Conservation (phyloP, 2,329 filamentous ascomycete species). For the Colletotrichum lentis region DNA sequence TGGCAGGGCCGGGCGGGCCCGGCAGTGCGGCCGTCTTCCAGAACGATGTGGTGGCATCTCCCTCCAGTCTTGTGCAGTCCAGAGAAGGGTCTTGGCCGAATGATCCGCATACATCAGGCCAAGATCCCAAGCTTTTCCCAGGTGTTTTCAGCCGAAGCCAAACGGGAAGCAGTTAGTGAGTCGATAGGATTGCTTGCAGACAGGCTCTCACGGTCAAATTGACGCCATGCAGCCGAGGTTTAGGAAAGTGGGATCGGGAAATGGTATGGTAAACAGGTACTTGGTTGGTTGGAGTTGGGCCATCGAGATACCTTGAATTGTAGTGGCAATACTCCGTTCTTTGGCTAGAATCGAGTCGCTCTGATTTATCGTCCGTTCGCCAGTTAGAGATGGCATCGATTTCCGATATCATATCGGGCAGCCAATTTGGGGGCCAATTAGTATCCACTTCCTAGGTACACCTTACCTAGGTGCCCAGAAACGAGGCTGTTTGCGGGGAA, state of each 20-base stretch:
- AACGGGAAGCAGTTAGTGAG: neutral
- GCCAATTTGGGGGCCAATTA: neutral
- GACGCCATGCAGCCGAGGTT: neutral
- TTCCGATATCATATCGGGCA: neutral
- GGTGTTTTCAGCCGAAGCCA: slow-evolving; percentile 67
- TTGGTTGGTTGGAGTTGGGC: neutral
- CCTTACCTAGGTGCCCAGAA: too few relatives aligned
- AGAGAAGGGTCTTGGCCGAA: slow-evolving; percentile 50
- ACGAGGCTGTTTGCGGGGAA: neutral
- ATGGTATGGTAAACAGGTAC: neutral
- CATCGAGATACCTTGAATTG: neutral
- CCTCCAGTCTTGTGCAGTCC: slow-evolving; percentile 18
- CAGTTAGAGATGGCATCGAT: neutral
- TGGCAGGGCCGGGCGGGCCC: neutral
- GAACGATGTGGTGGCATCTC: slow-evolving; percentile 30
- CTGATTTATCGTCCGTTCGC: neutral
- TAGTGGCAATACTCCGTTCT: neutral
- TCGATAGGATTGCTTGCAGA: neutral
- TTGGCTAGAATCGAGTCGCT: neutral
- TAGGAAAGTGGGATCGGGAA: neutral
- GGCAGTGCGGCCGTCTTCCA: neutral
- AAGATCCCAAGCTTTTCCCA: slow-evolving; percentile 75
- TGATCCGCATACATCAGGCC: slow-evolving; percentile 60
- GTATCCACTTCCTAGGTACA: too few relatives aligned
- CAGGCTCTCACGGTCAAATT: neutral